A percentile compares a stretch with the other conserved stretches of the same genome.
phyloP scores from a whole-genome alignment of 225 moss, liverwort and hornwort species.

The Ulota crispa region DNA sequence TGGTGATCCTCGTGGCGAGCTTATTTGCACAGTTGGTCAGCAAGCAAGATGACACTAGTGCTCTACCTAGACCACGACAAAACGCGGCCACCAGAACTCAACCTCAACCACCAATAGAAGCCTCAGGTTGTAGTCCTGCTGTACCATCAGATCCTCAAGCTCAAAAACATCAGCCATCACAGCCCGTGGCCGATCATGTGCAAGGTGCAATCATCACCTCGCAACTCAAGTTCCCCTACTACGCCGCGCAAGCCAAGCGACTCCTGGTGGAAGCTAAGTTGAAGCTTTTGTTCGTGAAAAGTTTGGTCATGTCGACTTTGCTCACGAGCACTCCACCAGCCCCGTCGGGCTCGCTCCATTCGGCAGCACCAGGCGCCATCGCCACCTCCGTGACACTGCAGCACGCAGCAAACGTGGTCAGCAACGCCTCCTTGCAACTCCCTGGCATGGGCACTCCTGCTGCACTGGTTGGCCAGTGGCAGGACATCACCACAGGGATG shows the following conservation, averaged over 20 bases:
- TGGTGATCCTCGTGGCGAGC: conserved; percentile 62
- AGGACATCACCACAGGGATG: conserved; percentile 32
- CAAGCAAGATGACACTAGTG: conserved; percentile 34
- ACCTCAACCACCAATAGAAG: background rate
- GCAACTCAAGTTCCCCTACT: conserved; percentile 88
- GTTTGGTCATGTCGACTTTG: conserved; percentile 37
- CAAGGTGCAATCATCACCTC: conserved; percentile 79
- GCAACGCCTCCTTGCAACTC: background rate
- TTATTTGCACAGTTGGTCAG: conserved; percentile 60
- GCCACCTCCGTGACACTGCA: conserved; percentile 36
- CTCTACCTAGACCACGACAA: background rate
- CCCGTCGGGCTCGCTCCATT: conserved; percentile 35
- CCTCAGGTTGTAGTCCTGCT: background rate
- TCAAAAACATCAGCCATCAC: background rate
- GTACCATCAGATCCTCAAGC: background rate
- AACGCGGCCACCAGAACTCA: background rate
- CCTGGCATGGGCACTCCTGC: conserved; percentile 22
- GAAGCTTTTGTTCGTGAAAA: conserved; percentile 64
- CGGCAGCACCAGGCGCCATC: conserved; percentile 40
- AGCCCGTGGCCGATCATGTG: conserved; percentile 42
- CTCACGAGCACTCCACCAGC: conserved; percentile 25
- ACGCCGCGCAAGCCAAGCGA: conserved; percentile 82
- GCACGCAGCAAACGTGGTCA: conserved; percentile 35
- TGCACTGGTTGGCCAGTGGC: conserved; percentile 19
- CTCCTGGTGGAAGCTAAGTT: conserved; percentile 73